Percentiles rank a stretch among this genome's conserved stretches.
phyloP scores from a whole-genome alignment of 164 flowering plant species.

The Echeveria elegans region DNA sequence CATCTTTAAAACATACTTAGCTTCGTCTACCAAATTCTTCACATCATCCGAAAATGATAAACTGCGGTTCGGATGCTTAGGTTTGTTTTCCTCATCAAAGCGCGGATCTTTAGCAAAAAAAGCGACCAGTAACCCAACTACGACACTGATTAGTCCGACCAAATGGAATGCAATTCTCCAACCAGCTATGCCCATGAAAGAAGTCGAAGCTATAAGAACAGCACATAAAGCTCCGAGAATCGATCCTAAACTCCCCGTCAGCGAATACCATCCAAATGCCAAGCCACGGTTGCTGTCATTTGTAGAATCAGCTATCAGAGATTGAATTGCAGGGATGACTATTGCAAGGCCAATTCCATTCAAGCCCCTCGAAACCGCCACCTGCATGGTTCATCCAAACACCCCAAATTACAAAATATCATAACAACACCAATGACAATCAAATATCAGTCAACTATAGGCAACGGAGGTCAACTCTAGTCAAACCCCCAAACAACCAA shows the following conservation, averaged over 20 bases:
- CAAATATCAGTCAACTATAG: background rate
- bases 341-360: slow-evolving; percentile 91
- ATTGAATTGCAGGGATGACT: slow-evolving; percentile 81
- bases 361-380: slow-evolving; percentile 71
- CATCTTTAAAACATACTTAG: slow-evolving; percentile 55
- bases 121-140: background rate
- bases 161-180: slow-evolving; percentile 84
- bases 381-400: slow-evolving; percentile 30
- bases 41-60: slow-evolving; percentile 40
- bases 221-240: slow-evolving; percentile 66
- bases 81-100: slow-evolving; percentile 42
- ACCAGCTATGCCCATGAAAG: slow-evolving; percentile 74
- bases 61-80: slow-evolving; percentile 12
- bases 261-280: slow-evolving; percentile 91
- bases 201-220: slow-evolving; percentile 55
- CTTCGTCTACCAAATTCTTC: slow-evolving; percentile 54
- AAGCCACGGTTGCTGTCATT: slow-evolving; percentile 67
- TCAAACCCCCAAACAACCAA: background rate
- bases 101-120: slow-evolving; percentile 29
- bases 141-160: slow-evolving; percentile 32
- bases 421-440: background rate
- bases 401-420: background rate
- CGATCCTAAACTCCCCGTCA: slow-evolving; percentile 74
- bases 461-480: background rate
- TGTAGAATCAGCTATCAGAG: slow-evolving; percentile 86